Evolutionary conservation across 805 yeast species (phyloP), one percentile per base, ranked within the genome.

Genomic region (Starmera caribaea): DNA sequence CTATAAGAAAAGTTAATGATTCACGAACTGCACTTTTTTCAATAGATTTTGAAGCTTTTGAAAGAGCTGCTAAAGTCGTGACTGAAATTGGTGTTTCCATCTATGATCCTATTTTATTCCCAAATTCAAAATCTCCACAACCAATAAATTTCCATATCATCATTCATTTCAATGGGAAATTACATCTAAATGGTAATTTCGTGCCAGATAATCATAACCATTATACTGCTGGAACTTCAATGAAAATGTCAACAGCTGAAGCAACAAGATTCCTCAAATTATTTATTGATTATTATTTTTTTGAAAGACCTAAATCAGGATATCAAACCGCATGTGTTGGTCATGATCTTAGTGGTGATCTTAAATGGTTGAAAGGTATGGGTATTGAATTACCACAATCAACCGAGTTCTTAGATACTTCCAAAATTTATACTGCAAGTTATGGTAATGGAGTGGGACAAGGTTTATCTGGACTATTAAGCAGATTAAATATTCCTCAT

Each of bases 51-150:
- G 84, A 77, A 51, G 81, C 81, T 1, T 74, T 55, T 59, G 83
- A 77, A 48, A 44, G 48, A 17, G 56, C 69, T 44, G 58, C 57
- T 12, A 49, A 59, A 16, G 41, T 55, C 8, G 60, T 77, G 8
- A 76, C 81, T 0, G 83, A 77, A 48, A 66, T 77, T 35, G 83
- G 83, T 1, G 61, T 77, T 2, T 59, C 77, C 5, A 68, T 77
- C 2, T 74, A 66, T 50, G 80, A 76, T 46, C 81, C 82, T 5
- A 50, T 70, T 17, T 62, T 57, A 33, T 76, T 74, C 42, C 47
- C 46, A 13, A 33, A 46, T 13, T 51, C 73, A 1, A 43, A 65
- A 29, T 45, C 61, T 2, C 79, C 79, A 3, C 41, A 57, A 7
- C 55, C 69, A 21, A 58, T 60, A 16, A 68, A 66, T 39, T 58